These are phyloP conservation scores for Cymodocea nodosa DNA, from an alignment of 116 monocot species.

Conservation along the genomic window DNA sequence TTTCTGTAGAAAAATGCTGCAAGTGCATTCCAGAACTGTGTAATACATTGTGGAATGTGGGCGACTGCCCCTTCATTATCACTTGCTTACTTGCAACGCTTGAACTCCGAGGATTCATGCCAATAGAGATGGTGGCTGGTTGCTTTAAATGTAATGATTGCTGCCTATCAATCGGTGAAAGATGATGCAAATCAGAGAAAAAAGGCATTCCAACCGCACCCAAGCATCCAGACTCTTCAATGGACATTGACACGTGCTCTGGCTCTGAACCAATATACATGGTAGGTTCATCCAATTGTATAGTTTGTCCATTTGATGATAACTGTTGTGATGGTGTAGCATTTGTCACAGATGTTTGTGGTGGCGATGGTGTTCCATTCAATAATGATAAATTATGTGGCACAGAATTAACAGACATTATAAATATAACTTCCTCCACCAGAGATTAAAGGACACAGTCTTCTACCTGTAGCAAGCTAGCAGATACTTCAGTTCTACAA, in stretches of 20 bases:
- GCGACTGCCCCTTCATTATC: not conserved
- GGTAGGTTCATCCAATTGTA: not conserved
- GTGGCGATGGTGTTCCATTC: not conserved
- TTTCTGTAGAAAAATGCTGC: not conserved
- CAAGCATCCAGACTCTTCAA: not conserved
- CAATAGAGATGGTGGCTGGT: not conserved
- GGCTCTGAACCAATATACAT: not conserved
- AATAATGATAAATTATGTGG: not conserved
- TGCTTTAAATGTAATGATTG: not conserved
- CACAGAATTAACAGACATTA: slow-evolving; percentile 5
- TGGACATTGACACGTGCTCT: not conserved
- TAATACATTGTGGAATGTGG: not conserved
- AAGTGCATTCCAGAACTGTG: not conserved
- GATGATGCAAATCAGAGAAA: not conserved
- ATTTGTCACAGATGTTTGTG: not conserved
- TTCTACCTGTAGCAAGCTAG: not conserved
- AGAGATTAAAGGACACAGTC: not conserved
- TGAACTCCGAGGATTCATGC: not conserved
- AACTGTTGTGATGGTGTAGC: slow-evolving; percentile 2
- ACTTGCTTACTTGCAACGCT: not conserved
- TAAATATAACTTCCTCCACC: not conserved
- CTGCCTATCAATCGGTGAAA: not conserved
- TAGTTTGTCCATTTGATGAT: not conserved
- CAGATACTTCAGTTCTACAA: not conserved
- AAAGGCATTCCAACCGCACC: not conserved